Conservation (phyloP, 345 rosid species). For the Citrus cavaleriei region DNA sequence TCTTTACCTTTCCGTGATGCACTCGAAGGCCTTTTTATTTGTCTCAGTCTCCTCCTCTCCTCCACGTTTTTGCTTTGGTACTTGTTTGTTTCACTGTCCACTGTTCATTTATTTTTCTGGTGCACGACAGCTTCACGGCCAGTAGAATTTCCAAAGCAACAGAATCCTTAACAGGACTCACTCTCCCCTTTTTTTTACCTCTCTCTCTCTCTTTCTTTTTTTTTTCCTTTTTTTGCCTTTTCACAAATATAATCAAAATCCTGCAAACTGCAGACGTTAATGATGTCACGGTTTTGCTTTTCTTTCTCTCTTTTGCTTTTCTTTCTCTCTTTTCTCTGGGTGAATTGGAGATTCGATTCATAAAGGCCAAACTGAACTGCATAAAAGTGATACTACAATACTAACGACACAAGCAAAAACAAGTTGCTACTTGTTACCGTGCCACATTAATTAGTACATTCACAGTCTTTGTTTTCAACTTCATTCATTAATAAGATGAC, state of each 20-base stretch:
- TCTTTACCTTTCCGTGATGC: constrained; percentile 50
- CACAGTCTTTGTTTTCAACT: constrained; percentile 1
- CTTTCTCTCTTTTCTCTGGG: not conserved
- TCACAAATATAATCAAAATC: not conserved
- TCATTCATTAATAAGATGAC: not conserved
- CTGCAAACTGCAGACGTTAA: not conserved
- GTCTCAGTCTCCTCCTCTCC: not conserved
- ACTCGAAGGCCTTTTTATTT: constrained; percentile 25
- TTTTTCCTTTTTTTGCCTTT: too few relatives aligned
- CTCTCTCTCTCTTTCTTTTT: too few relatives aligned
- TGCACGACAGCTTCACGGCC: constrained; percentile 14
- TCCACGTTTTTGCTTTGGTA: constrained; percentile 20
- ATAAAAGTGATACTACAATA: too few relatives aligned
- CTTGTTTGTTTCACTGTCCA: not conserved
- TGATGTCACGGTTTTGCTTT: constrained; percentile 1
- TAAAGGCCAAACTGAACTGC: not conserved
- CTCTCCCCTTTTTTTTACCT: too few relatives aligned
- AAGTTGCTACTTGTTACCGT: not conserved
- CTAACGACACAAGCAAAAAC: not conserved
- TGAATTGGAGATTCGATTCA: not conserved
- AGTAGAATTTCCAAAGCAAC: not conserved
- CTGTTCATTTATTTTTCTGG: not conserved
- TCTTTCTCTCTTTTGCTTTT: not conserved
- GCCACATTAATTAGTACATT: not conserved
- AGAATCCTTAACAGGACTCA: not conserved